Conservation (phyloP, 2,329 filamentous ascomycete genomes). For the Hypomyces rosellus region DNA sequence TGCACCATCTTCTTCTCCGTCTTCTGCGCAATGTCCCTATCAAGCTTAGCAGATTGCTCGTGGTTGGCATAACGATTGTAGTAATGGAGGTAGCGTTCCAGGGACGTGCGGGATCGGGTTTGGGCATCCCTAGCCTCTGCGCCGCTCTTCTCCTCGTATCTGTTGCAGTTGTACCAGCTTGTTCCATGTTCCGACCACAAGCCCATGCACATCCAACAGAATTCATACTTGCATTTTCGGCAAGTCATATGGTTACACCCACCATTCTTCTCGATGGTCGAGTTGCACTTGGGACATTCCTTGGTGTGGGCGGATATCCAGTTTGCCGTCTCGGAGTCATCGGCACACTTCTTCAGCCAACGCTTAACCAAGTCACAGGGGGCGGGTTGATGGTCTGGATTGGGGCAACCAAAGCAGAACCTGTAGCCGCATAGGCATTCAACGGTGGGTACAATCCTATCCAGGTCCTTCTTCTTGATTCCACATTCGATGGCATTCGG, state of each 20-base stretch:
- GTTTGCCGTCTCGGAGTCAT: constrained; percentile 96
- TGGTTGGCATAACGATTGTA: constrained; percentile 99
- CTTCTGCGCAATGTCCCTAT: constrained; percentile 92
- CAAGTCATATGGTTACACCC: constrained; percentile 99
- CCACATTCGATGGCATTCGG: constrained; percentile 84
- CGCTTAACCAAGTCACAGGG: constrained; percentile 86
- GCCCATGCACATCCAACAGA: constrained; percentile 99
- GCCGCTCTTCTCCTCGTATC: constrained; percentile 94
- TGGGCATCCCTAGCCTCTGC: constrained; percentile 86
- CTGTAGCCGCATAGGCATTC: constrained; percentile 75
- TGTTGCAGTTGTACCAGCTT: constrained; percentile 99
- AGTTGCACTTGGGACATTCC: constrained; percentile 91
- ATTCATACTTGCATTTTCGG: constrained; percentile 90
- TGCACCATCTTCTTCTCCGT: constrained; percentile 99
- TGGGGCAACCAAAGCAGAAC: constrained; percentile 93
- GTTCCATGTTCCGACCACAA: constrained; percentile 98
- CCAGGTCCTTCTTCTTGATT: constrained; percentile 81
- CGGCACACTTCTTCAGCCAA: constrained; percentile 97
- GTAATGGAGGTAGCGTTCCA: constrained; percentile 97
- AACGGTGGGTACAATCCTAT: constrained; percentile 82
- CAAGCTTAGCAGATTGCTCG: constrained; percentile 92
- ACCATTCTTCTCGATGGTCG: constrained; percentile 98
- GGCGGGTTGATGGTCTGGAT: constrained; percentile 86
- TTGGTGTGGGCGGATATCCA: constrained; percentile 99
- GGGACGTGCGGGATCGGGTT: constrained; percentile 78